Evolutionary conservation across 2,329 filamentous ascomycete species (phyloP).

Genomic region (Penicillium sp.): DNA sequence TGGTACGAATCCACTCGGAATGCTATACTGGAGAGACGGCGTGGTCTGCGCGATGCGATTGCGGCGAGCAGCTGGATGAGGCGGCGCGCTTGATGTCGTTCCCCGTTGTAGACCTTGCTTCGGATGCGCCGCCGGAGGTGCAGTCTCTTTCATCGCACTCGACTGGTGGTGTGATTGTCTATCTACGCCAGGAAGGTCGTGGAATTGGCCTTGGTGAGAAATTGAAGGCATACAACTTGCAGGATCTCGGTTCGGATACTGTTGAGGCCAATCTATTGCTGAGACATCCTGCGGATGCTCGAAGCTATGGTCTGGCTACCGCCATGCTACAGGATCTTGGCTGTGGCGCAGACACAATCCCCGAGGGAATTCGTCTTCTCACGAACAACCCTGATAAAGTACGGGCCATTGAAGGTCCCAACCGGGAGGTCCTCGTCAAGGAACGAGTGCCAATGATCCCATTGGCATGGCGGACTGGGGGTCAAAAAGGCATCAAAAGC

Average conservation of each 20-base stretch:
- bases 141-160: constrained; percentile 50
- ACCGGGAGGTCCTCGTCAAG: constrained; percentile 80
- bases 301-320: constrained; percentile 94
- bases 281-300: constrained; percentile 88
- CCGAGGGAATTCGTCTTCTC: constrained; percentile 67
- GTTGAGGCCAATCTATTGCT: constrained; percentile 93
- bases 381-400: constrained; percentile 99
- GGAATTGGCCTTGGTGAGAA: constrained; percentile 95
- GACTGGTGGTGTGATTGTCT: constrained; percentile 86
- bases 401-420: constrained; percentile 86
- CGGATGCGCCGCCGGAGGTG: constrained; percentile 29
- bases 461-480: constrained; percentile 81
- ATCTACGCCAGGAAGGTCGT: constrained; percentile 91
- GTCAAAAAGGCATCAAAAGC: constrained; percentile 77
- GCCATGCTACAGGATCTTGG: constrained; percentile 90
- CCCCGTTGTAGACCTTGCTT: constrained; percentile 43
- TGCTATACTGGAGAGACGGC: constrained; percentile 99
- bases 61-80: constrained; percentile 95
- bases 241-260: constrained; percentile 95
- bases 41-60: constrained; percentile 97
- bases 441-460: constrained; percentile 96
- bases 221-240: constrained; percentile 95
- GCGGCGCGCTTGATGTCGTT: constrained; percentile 90
- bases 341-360: constrained; percentile 64
- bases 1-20: constrained; percentile 95